Conservation (phyloP, 495 filamentous ascomycete species). For the Sporormia fimetaria region DNA sequence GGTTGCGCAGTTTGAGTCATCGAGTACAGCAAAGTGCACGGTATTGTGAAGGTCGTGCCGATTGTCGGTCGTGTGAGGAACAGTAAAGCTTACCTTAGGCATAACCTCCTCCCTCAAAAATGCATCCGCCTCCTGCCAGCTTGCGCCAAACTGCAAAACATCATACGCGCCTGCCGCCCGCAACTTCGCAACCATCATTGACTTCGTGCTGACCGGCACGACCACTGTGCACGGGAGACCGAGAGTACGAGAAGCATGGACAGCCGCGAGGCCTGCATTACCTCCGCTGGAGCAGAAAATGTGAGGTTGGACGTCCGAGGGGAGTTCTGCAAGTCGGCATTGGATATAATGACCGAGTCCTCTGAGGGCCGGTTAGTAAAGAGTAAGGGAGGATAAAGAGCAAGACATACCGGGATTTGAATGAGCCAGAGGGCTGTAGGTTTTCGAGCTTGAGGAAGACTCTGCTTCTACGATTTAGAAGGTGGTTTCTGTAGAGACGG, state of each 20-base stretch:
- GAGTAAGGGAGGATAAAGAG: not conserved
- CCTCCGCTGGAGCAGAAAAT: slow-evolving; percentile 86
- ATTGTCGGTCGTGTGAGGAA: too few species aligned
- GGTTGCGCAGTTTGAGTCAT: slow-evolving; percentile 16
- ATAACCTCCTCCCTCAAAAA: slow-evolving; percentile 56
- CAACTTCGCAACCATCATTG: slow-evolving; percentile 65
- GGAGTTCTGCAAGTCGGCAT: slow-evolving; percentile 36
- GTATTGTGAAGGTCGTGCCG: too few species aligned
- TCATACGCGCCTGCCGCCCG: slow-evolving; percentile 51
- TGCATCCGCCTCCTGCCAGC: slow-evolving; percentile 67
- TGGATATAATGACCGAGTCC: slow-evolving; percentile 76
- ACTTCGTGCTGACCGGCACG: slow-evolving; percentile 56
- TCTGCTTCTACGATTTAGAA: slow-evolving; percentile 35
- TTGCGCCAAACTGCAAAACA: slow-evolving; percentile 59
- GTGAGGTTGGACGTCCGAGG: slow-evolving; percentile 41
- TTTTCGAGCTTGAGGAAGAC: slow-evolving; percentile 90
- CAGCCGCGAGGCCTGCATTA: slow-evolving; percentile 86
- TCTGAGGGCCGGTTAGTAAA: slow-evolving; percentile 28
- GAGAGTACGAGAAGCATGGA: slow-evolving; percentile 61
- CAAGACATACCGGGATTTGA: slow-evolving; percentile 67
- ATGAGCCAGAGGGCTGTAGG: slow-evolving; percentile 84
- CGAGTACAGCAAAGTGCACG: too few species aligned
- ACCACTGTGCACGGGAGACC: slow-evolving; percentile 69
- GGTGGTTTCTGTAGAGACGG: slow-evolving; percentile 8
- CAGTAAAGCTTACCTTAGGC: slow-evolving; percentile 27